Conservation (phyloP, 768 basidiomycete genomes). For the Neoboletus brunneissimus region DNA sequence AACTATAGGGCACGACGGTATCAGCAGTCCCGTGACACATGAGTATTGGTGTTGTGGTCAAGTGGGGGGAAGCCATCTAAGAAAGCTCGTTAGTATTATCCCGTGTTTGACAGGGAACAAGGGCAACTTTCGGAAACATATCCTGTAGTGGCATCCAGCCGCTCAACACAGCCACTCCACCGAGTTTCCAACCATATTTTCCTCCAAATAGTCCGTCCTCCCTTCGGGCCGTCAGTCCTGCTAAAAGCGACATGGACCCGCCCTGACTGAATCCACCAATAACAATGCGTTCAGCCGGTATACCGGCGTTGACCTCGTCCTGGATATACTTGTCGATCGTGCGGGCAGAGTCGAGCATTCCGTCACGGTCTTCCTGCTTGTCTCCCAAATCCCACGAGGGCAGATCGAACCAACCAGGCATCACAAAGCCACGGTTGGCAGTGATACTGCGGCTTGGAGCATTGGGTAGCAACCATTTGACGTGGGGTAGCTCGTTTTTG, state of each 20-base stretch:
- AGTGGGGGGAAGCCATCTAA: slow-evolving; percentile 61
- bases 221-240: slow-evolving; percentile 46
- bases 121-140: slow-evolving; percentile 64
- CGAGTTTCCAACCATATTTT: slow-evolving; percentile 55
- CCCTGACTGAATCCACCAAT: slow-evolving; percentile 91
- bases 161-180: slow-evolving; percentile 69
- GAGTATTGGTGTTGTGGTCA: slow-evolving; percentile 69
- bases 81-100: slow-evolving; percentile 7
- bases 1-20: slow-evolving; percentile 60
- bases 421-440: slow-evolving; percentile 63
- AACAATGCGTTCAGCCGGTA: slow-evolving; percentile 67
- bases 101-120: background rate
- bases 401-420: slow-evolving; percentile 89
- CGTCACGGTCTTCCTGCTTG: slow-evolving; percentile 55
- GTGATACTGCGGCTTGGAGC: slow-evolving; percentile 53
- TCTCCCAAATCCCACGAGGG: slow-evolving; percentile 54
- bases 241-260: slow-evolving; percentile 72
- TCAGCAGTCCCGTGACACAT: slow-evolving; percentile 84
- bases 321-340: slow-evolving; percentile 68
- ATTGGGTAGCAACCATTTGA: slow-evolving; percentile 76
- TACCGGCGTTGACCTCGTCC: slow-evolving; percentile 69
- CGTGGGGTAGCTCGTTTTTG: slow-evolving; percentile 55
- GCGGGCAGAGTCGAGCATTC: slow-evolving; percentile 61
- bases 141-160: slow-evolving; percentile 72
- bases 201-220: slow-evolving; percentile 29